Evolutionary conservation across 345 rosid species (phyloP).

Genomic region (Cardamine resedifolia): DNA sequence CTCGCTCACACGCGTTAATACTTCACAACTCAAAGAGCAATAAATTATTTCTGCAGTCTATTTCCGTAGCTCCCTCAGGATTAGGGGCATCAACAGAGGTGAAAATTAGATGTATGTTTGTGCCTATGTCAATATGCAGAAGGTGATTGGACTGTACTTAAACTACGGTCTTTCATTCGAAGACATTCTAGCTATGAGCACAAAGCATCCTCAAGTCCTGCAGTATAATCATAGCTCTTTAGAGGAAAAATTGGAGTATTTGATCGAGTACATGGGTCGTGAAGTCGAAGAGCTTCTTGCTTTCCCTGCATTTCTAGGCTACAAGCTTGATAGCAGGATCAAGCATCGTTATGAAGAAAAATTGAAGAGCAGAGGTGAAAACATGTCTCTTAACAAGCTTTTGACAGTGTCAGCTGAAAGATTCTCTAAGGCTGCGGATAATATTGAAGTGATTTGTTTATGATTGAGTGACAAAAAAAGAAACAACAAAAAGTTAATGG

Average conservation of each 20-base stretch:
- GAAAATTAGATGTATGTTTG: too few relatives aligned
- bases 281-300: conserved; percentile 67
- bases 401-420: conserved; percentile 57
- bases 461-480: conserved; percentile 26
- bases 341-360: conserved; percentile 68
- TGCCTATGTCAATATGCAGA: too few relatives aligned
- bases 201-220: conserved; percentile 76
- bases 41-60: too few relatives aligned
- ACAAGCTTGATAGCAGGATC: conserved; percentile 78
- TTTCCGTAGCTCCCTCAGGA: too few relatives aligned
- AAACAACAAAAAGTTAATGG: not conserved
- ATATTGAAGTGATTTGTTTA: conserved; percentile 34
- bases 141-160: conserved; percentile 61
- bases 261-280: conserved; percentile 72
- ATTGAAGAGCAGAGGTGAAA: conserved; percentile 52
- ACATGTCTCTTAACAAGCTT: conserved; percentile 71
- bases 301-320: conserved; percentile 83
- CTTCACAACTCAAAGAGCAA: too few relatives aligned
- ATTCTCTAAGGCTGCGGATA: conserved; percentile 41
- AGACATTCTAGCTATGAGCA: conserved; percentile 68
- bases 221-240: conserved; percentile 59
- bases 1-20: too few relatives aligned
- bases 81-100: too few relatives aligned
- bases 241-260: conserved; percentile 71
- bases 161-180: conserved; percentile 55